These are phyloP conservation scores for Aurantiochytrium sp. DNA, from an alignment of 108 stramenopile genomes.

Conservation along the genomic window DNA sequence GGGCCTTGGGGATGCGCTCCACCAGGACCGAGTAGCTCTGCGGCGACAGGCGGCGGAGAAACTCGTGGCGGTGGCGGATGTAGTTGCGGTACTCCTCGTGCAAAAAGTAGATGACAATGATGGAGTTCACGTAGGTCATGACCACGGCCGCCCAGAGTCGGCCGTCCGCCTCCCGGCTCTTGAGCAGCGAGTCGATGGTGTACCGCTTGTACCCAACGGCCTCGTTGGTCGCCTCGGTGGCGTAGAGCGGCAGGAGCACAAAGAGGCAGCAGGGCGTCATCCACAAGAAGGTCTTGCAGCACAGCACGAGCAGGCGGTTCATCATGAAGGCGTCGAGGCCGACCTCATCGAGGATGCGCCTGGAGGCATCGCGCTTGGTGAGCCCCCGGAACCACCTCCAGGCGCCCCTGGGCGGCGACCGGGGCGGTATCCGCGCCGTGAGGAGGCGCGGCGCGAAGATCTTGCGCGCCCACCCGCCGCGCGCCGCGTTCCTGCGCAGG, in stretches of 20 bases:
- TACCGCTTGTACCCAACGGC: neutral
- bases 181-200: neutral
- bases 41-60: neutral
- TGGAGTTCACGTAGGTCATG: slow-evolving; percentile 8
- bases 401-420: neutral
- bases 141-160: neutral
- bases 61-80: slow-evolving; percentile 13
- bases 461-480: neutral
- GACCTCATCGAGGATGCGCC: slow-evolving; percentile 3
- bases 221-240: neutral
- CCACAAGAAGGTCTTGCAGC: neutral
- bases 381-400: neutral
- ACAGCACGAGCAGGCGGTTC: slow-evolving; percentile 12
- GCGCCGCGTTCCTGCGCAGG: neutral
- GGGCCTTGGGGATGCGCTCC: slow-evolving; percentile 21
- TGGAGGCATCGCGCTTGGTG: neutral
- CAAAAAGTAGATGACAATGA: neutral
- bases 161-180: neutral
- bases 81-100: neutral
- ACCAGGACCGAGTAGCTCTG: neutral
- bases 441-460: neutral
- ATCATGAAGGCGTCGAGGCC: slow-evolving; percentile 27
- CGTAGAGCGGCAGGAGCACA: slow-evolving; percentile 28
- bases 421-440: neutral
- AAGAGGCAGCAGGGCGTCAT: slow-evolving; percentile 11